Evolutionary conservation across 768 basidiomycete genomes (phyloP).

Genomic region (Gymnopilus junonius): DNA sequence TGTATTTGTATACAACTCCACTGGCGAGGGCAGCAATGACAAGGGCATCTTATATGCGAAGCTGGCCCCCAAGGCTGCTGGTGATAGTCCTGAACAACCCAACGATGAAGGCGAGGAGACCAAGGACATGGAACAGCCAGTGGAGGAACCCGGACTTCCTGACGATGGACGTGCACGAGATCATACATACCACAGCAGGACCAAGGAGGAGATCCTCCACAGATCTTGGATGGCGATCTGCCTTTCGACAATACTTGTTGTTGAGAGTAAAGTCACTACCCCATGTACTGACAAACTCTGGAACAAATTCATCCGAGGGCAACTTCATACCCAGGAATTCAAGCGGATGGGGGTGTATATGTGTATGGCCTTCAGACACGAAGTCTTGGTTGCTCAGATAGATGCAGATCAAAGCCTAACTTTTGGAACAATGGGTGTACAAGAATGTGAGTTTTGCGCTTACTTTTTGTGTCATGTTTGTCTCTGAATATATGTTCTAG

Average conservation of each 20-base stretch:
- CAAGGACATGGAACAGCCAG: not conserved
- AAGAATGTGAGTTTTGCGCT: not conserved
- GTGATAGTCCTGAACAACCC: not conserved
- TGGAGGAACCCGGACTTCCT: not conserved
- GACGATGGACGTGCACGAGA: too few species aligned
- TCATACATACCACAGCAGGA: not conserved
- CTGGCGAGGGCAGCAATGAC: not conserved
- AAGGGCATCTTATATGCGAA: not conserved
- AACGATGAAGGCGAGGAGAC: not conserved
- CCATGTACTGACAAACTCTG: not conserved
- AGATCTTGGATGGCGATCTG: not conserved
- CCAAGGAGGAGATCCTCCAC: not conserved
- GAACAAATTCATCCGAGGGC: not conserved
- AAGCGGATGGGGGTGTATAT: not conserved
- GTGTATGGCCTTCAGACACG: not conserved
- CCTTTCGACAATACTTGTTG: not conserved
- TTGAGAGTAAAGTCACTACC: not conserved
- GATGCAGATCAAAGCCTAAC: not conserved
- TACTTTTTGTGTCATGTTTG: not conserved
- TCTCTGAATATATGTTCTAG: not conserved
- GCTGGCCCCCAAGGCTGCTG: not conserved
- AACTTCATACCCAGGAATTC: not conserved
- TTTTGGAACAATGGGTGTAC: too few species aligned
- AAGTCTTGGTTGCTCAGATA: not conserved
- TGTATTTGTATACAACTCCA: not conserved